Percentiles rank a stretch among this genome's conserved stretches.
Conservation (phyloP, 148 eudicot species). For the Polygonum aviculare region DNA sequence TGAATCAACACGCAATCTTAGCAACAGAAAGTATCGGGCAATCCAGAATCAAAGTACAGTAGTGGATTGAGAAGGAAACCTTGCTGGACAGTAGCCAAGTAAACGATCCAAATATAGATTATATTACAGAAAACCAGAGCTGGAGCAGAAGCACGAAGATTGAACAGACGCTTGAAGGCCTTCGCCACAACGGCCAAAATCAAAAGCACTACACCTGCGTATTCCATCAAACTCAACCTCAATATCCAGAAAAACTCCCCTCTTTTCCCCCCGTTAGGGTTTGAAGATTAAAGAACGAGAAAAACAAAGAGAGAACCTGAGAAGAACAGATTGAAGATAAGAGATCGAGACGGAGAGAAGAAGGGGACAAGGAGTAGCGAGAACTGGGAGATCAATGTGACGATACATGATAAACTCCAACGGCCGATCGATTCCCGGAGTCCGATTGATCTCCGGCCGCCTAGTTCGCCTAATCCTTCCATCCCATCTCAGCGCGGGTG, state of each 20-base stretch:
- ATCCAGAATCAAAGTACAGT: neutral
- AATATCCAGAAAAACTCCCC: neutral
- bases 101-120: slow-evolving; percentile 46
- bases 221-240: neutral
- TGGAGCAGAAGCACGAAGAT: slow-evolving; percentile 64
- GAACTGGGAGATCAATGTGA: slow-evolving; percentile 30
- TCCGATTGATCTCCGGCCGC: neutral
- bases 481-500: neutral
- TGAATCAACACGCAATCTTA: neutral
- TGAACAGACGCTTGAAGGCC: slow-evolving; percentile 28
- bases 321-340: slow-evolving; percentile 31
- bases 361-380: slow-evolving; percentile 30
- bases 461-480: neutral
- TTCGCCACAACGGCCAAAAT: slow-evolving; percentile 28
- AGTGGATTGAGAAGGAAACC: slow-evolving; percentile 24
- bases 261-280: neutral
- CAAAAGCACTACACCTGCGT: slow-evolving; percentile 35
- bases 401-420: slow-evolving; percentile 5
- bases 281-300: neutral
- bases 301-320: slow-evolving; percentile 32
- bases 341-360: slow-evolving; percentile 31
- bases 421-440: slow-evolving; percentile 9
- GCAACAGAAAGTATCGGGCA: neutral
- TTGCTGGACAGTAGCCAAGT: slow-evolving; percentile 31
- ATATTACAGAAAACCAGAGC: slow-evolving; percentile 54